Evolutionary conservation across 1,284 basidiomycete genomes (phyloP).

Genomic region (Coniophora puteana): DNA sequence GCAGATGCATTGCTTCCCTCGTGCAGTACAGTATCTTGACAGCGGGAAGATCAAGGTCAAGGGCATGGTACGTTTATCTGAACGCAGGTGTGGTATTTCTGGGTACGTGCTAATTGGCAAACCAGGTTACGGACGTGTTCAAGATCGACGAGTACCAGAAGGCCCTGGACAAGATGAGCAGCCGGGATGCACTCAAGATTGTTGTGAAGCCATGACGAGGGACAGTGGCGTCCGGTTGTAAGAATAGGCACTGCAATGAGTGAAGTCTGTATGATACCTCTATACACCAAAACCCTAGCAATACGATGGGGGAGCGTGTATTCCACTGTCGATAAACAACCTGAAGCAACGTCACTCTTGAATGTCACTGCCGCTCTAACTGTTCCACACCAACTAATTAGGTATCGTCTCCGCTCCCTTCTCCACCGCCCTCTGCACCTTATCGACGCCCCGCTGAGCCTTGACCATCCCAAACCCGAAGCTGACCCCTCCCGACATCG

Average conservation of each 20-base stretch:
- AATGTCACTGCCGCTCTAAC: too few species aligned
- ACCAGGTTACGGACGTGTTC: conserved; percentile 49
- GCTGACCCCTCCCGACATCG: conserved; percentile 25
- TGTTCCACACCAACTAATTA: too few species aligned
- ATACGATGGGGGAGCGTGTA: too few species aligned
- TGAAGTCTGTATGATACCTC: too few species aligned
- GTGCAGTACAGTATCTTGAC: conserved; percentile 58
- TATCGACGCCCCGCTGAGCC: conserved; percentile 2
- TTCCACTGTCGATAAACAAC: too few species aligned
- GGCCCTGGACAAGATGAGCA: conserved; percentile 60
- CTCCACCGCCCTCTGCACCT: conserved; percentile 13
- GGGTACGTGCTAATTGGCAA: not conserved
- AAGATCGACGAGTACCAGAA: conserved; percentile 52
- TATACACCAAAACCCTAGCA: too few species aligned
- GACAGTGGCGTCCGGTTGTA: not conserved
- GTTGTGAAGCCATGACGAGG: conserved; percentile 27
- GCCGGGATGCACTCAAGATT: conserved; percentile 37
- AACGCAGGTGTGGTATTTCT: not conserved
- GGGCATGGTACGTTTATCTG: conserved; percentile 42
- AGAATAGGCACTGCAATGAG: too few species aligned
- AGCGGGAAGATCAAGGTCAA: conserved; percentile 55
- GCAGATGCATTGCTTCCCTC: conserved; percentile 59
- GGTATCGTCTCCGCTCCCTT: too few species aligned
- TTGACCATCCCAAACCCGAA: conserved; percentile 17
- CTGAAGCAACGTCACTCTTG: too few species aligned